Percentiles rank a stretch among this genome's conserved stretches.
These are phyloP conservation scores for Penicillium digitatum DNA, from an alignment of 2,329 filamentous ascomycete genomes.

Conservation along the genomic window DNA sequence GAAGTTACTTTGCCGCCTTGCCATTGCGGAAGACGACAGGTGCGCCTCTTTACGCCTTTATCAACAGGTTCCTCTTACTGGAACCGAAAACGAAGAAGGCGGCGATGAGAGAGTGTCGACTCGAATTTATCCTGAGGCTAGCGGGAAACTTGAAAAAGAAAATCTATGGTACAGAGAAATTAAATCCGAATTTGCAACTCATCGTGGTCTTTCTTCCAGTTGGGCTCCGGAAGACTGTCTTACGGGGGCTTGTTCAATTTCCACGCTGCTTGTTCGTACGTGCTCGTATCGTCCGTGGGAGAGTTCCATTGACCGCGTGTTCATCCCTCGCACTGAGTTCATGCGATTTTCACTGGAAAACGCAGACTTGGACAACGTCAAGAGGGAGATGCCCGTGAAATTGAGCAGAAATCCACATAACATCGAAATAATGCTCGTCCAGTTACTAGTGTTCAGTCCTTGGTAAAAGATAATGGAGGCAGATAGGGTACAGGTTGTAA, in stretches of 20 bases:
- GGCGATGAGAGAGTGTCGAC: no score
- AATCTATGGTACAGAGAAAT: no score
- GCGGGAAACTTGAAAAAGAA: no score
- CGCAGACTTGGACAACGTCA: conserved; percentile 49
- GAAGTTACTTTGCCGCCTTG: no score
- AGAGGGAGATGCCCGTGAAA: conserved; percentile 88
- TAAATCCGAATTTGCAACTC: neutral
- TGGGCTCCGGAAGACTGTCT: neutral
- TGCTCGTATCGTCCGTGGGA: neutral
- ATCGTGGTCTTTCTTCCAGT: neutral
- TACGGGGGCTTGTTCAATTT: neutral
- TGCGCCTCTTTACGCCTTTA: no score
- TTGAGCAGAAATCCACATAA: conserved; percentile 91
- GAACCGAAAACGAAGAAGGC: no score
- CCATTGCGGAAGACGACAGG: no score
- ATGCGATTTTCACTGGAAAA: neutral
- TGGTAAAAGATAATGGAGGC: conserved; percentile 94
- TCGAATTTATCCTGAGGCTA: no score
- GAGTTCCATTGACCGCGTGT: neutral
- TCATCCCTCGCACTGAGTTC: neutral
- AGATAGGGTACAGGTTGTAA: conserved; percentile 88
- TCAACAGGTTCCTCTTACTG: no score
- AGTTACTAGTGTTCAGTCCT: conserved; percentile 90
- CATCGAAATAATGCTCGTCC: conserved; percentile 86
- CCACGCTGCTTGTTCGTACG: neutral